phyloP scores from a whole-genome alignment of 2,329 filamentous ascomycete genomes.

The Camillea tinctor region DNA sequence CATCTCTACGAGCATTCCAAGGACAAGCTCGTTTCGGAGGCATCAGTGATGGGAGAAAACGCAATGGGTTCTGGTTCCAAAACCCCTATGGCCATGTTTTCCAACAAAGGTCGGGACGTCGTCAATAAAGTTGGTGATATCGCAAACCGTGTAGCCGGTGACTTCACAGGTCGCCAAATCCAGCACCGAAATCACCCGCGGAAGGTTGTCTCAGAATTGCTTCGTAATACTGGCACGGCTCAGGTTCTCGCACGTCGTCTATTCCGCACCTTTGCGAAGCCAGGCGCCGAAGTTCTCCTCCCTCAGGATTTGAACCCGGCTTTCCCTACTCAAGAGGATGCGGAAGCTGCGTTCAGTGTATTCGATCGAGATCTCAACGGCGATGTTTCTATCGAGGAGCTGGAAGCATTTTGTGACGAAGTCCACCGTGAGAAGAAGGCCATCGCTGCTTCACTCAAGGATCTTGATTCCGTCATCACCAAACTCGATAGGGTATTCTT shows the following conservation, averaged over 20 bases:
- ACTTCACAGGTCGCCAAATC: slow-evolving; percentile 78
- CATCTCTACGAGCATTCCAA: slow-evolving; percentile 70
- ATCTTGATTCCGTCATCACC: slow-evolving; percentile 87
- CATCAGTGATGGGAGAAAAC: slow-evolving; percentile 47
- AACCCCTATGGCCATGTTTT: slow-evolving; percentile 73
- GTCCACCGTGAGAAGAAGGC: slow-evolving; percentile 93
- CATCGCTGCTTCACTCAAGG: slow-evolving; percentile 91
- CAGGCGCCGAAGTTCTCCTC: slow-evolving; percentile 72
- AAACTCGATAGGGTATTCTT: slow-evolving; percentile 88
- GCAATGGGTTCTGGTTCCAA: slow-evolving; percentile 57
- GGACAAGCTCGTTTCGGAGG: slow-evolving; percentile 60
- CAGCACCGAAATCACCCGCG: slow-evolving; percentile 71
- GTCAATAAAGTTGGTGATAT: slow-evolving; percentile 81
- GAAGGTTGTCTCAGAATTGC: slow-evolving; percentile 77
- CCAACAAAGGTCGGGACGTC: slow-evolving; percentile 72
- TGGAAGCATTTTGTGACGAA: slow-evolving; percentile 90
- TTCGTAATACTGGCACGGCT: slow-evolving; percentile 69
- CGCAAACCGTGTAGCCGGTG: slow-evolving; percentile 74
- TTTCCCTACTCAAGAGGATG: slow-evolving; percentile 81
- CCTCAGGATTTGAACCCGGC: slow-evolving; percentile 75
- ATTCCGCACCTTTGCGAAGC: slow-evolving; percentile 80
- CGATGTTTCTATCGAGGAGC: slow-evolving; percentile 92
- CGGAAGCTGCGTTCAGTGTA: slow-evolving; percentile 83
- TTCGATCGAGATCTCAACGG: slow-evolving; percentile 97
- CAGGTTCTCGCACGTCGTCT: slow-evolving; percentile 84